Conservation (phyloP, 768 basidiomycete species). For the Goffeauzyma gilvescens region DNA sequence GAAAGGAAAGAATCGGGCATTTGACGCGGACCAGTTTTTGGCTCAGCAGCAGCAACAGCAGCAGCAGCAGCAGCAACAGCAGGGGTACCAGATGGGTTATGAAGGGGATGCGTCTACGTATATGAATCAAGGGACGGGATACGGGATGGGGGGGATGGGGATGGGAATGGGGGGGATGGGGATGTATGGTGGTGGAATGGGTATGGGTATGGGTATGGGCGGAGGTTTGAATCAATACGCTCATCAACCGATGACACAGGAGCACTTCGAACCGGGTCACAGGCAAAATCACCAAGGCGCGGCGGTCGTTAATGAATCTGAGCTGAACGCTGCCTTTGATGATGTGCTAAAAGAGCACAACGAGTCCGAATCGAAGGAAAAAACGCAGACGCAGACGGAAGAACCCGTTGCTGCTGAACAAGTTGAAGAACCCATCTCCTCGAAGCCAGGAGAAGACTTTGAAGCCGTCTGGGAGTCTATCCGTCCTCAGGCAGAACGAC, state of each 20-base stretch:
- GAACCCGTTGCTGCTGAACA: not conserved
- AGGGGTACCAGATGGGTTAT: not conserved
- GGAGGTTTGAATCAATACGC: not conserved
- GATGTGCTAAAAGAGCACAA: constrained; percentile 4
- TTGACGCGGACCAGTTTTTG: not conserved
- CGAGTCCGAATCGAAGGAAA: not conserved
- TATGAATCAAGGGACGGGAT: constrained; percentile 1
- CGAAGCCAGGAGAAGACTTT: not conserved
- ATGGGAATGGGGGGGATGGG: constrained; percentile 5
- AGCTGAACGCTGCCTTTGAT: not conserved
- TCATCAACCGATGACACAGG: not conserved
- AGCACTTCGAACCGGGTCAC: not conserved
- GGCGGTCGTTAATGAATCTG: constrained; percentile 1
- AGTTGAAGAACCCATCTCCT: not conserved
- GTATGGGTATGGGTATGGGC: constrained; percentile 6
- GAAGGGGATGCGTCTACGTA: constrained; percentile 1
- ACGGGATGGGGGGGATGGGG: constrained; percentile 3
- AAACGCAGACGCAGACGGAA: constrained; percentile 9
- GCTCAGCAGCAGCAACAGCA: not conserved
- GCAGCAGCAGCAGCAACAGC: not conserved
- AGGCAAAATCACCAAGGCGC: not conserved
- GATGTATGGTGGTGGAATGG: constrained; percentile 1
- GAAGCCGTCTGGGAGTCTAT: constrained; percentile 28
- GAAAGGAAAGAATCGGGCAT: not conserved
- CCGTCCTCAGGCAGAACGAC: constrained; percentile 25